phyloP scores from a whole-genome alignment of 371 early-diverging fungal genomes.

The Syncephalastrum contaminatum region DNA sequence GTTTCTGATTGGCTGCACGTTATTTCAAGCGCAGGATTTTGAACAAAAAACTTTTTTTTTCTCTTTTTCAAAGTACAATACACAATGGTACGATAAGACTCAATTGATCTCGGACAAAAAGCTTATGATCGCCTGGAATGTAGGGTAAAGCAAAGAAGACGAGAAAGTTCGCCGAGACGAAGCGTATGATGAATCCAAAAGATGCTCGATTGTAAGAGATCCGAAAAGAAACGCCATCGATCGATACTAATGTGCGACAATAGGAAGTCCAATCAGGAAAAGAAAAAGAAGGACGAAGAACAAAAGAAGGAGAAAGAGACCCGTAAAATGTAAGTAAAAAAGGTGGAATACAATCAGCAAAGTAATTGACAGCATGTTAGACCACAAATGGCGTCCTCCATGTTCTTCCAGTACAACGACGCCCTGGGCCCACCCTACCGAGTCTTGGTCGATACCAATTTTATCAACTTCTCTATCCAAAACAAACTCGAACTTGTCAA shows the following conservation, averaged over 20 bases:
- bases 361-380: conserved; percentile 27
- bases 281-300: conserved; percentile 70
- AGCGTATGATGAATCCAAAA: conserved; percentile 88
- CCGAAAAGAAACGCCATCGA: neutral
- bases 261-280: conserved; percentile 80
- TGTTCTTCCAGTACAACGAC: conserved; percentile 97
- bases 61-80: no score
- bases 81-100: no score
- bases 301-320: conserved; percentile 70
- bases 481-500: conserved; percentile 98
- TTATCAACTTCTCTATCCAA: conserved; percentile 99
- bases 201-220: conserved; percentile 79
- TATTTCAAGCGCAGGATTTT: no score
- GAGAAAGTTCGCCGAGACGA: conserved; percentile 90
- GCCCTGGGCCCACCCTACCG: conserved; percentile 98
- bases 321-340: conserved; percentile 73
- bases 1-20: no score
- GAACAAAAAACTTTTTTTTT: no score
- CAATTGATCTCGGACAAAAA: no score
- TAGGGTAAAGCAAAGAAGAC: conserved; percentile 92
- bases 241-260: neutral
- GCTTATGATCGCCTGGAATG: neutral
- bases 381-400: conserved; percentile 90
- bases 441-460: conserved; percentile 99
- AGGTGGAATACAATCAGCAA: conserved; percentile 2